These are phyloP conservation scores for Aspergillus sp. DNA, from an alignment of 2,329 filamentous ascomycete species.

Conservation along the genomic window DNA sequence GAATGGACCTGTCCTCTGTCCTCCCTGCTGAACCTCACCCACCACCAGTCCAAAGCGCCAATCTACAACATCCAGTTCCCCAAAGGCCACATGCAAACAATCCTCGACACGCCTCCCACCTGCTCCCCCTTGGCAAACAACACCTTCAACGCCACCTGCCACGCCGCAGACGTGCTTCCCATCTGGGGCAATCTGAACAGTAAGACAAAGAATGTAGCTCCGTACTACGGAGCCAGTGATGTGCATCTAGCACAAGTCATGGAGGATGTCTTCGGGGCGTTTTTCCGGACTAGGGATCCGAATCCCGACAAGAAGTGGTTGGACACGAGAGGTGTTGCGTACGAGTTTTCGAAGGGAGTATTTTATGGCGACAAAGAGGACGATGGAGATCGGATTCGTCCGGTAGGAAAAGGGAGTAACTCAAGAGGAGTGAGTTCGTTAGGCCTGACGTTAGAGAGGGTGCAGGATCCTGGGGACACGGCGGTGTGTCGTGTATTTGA, in stretches of 20 bases:
- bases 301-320: slow-evolving; percentile 22
- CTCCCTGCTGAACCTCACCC: slow-evolving; percentile 20
- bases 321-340: slow-evolving; percentile 20
- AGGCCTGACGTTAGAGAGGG: slow-evolving; percentile 12
- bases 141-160: slow-evolving; percentile 28
- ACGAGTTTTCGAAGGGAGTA: slow-evolving; percentile 15
- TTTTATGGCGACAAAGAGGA: slow-evolving; percentile 1
- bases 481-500: slow-evolving; percentile 23
- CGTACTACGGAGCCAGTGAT: slow-evolving; percentile 21
- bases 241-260: slow-evolving; percentile 24
- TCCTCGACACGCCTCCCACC: slow-evolving; percentile 13
- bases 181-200: slow-evolving; percentile 28
- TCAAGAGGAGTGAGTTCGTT: slow-evolving; percentile 16
- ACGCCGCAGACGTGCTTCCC: slow-evolving; percentile 25
- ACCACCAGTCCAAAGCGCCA: slow-evolving; percentile 16
- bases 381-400: not conserved
- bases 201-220: slow-evolving; percentile 22
- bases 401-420: slow-evolving; percentile 11
- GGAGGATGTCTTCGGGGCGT: slow-evolving; percentile 25
- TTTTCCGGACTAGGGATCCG: slow-evolving; percentile 21
- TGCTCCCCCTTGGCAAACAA: slow-evolving; percentile 22
- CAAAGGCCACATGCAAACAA: slow-evolving; percentile 24
- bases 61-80: slow-evolving; percentile 23
- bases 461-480: slow-evolving; percentile 12
- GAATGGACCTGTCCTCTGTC: slow-evolving; percentile 21